Evolutionary conservation across 352 stramenopile genomes (phyloP), one percentile per base, ranked within the genome.

Genomic region (Blastocystis sp.): DNA sequence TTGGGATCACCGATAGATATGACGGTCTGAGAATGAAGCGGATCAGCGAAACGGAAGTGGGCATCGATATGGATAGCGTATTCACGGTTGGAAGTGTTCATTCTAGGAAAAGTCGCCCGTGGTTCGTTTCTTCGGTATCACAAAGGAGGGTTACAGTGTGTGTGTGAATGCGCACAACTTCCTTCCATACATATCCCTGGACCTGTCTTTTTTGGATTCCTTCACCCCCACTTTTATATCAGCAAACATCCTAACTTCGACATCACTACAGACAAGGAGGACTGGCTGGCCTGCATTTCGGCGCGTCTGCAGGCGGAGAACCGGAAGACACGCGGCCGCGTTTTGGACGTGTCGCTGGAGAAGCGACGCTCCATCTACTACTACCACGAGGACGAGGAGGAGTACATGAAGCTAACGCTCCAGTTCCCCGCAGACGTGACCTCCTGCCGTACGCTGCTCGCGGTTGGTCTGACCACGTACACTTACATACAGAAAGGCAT

Each of bases 111-210:
- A 88, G n/a, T 92, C 94, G 8, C 93, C 93, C 24, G 93, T 99
- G 56, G 96, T 99, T 69, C 92, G 96, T 16, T 89, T 98, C 24
- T 99, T 96, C 88, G 96, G 96, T 72, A 94, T 98, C 46, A 97
- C 92, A 0, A 91, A 95, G 73, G 87, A 91, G 11, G 96, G 96
- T 71, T 91, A 98, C 89, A 98, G 93, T 69, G 93, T 98, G 1
- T 92, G 97, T 67, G 93, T 94, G 77, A 96, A 97, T 88, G 93
- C 98, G 38, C 95, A 99, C 87, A 96, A 96, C 38, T 97, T 98
- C 61, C 93, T 97, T 36, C 93, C 96, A 0, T 99, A 99, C 89
- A 67, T 87, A 38, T 88, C 87, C 29, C 18, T 4, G 8, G 4
- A 53, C 61, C 27, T 88, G 84, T 36, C 18, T 2, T 8, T 57